A percentile compares a stretch with the other conserved stretches of the same genome.
Evolutionary conservation across 495 filamentous ascomycete species (phyloP).

Genomic region (Hamigera avellanea): DNA sequence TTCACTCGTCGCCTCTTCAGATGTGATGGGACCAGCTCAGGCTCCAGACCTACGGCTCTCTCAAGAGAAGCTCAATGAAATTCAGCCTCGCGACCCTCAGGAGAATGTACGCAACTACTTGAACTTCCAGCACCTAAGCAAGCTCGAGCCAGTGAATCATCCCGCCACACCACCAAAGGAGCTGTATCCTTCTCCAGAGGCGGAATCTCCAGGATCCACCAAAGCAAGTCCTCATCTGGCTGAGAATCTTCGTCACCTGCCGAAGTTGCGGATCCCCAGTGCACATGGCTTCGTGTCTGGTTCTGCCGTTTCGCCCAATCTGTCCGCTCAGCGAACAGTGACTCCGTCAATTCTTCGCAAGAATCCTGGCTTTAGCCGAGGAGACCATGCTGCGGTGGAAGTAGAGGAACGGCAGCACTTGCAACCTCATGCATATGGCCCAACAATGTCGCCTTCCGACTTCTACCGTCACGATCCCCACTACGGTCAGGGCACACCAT

Average conservation of each 20-base stretch:
- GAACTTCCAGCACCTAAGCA: slow-evolving; percentile 55
- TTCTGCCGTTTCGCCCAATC: background rate
- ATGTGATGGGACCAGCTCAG: slow-evolving; percentile 56
- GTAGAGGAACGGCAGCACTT: background rate
- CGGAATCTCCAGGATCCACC: slow-evolving; percentile 29
- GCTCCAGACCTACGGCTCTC: slow-evolving; percentile 55
- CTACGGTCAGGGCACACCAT: slow-evolving; percentile 71
- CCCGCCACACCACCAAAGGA: slow-evolving; percentile 33
- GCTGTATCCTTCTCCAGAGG: slow-evolving; percentile 30
- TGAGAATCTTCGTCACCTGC: slow-evolving; percentile 40
- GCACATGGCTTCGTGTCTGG: slow-evolving; percentile 4
- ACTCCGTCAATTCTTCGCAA: slow-evolving; percentile 11
- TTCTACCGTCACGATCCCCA: slow-evolving; percentile 17
- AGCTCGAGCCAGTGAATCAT: slow-evolving; percentile 25
- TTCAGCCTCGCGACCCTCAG: slow-evolving; percentile 67
- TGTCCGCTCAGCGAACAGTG: slow-evolving; percentile 12
- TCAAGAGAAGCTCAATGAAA: slow-evolving; percentile 52
- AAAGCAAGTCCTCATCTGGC: slow-evolving; percentile 18
- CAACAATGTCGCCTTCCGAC: slow-evolving; percentile 11
- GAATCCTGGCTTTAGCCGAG: background rate
- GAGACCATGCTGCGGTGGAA: background rate
- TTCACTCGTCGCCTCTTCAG: slow-evolving; percentile 83
- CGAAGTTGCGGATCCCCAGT: slow-evolving; percentile 44
- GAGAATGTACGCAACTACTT: slow-evolving; percentile 88
- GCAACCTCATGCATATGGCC: slow-evolving; percentile 1